Percentiles rank a stretch among this genome's conserved stretches.
phyloP scores from a whole-genome alignment of 73 alveolate species.

The Stentor roeselii region DNA sequence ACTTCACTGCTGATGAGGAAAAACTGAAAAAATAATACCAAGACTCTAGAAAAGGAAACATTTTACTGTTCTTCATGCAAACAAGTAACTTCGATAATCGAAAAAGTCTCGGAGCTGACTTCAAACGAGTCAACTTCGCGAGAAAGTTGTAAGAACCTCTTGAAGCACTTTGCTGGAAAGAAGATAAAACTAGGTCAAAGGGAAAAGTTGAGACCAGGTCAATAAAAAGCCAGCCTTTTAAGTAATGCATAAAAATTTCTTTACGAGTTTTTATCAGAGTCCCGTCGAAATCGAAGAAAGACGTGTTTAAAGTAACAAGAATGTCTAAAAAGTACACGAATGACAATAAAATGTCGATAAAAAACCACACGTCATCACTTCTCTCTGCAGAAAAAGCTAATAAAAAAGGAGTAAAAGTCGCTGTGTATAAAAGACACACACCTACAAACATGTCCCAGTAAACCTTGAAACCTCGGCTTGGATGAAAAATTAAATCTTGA shows the following conservation, averaged over 20 bases:
- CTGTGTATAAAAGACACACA: slow-evolving; percentile 54
- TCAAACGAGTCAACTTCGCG: slow-evolving; percentile 53
- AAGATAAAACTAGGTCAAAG: neutral
- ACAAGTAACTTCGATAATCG: slow-evolving; percentile 49
- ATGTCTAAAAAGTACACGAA: slow-evolving; percentile 43
- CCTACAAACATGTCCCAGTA: slow-evolving; percentile 48
- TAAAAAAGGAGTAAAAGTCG: slow-evolving; percentile 54
- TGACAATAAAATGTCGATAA: slow-evolving; percentile 38
- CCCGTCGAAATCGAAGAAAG: slow-evolving; percentile 38
- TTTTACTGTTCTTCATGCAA: no score
- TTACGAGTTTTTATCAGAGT: slow-evolving; percentile 27
- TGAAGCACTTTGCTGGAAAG: neutral
- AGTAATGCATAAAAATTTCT: slow-evolving; percentile 37
- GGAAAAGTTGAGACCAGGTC: slow-evolving; percentile 33
- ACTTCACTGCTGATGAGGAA: slow-evolving; percentile 37
- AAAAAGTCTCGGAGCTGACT: slow-evolving; percentile 43
- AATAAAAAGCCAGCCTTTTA: slow-evolving; percentile 51
- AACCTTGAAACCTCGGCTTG: slow-evolving; percentile 57
- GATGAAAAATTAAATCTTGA: slow-evolving; percentile 49
- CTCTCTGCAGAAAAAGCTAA: slow-evolving; percentile 46
- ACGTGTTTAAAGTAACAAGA: slow-evolving; percentile 39
- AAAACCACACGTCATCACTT: slow-evolving; percentile 25
- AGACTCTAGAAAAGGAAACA: neutral
- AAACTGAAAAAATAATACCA: slow-evolving; percentile 22
- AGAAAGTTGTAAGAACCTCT: neutral